Percentiles rank a stretch among this genome's conserved stretches.
Evolutionary conservation across 1,284 basidiomycete species (phyloP).

Genomic region (Pseudozyma thailandica): DNA sequence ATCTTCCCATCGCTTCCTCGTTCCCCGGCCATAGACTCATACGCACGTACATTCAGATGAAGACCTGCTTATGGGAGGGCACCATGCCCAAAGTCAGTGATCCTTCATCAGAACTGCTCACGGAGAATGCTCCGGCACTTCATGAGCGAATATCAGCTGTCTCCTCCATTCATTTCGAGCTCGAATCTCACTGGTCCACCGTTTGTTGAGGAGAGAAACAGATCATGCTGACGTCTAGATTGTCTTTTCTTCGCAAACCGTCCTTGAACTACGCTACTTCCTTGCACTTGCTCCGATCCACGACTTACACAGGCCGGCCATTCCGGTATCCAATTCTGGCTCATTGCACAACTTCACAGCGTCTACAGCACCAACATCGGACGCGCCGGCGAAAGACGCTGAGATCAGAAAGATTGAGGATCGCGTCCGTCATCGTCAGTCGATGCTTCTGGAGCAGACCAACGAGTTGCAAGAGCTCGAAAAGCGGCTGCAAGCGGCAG

Average conservation of each 20-base stretch:
- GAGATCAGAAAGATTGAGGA: constrained; percentile 49
- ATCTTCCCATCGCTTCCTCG: constrained; percentile 14
- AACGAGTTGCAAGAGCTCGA: constrained; percentile 61
- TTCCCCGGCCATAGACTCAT: not conserved
- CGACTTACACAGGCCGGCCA: constrained; percentile 17
- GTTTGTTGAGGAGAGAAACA: not conserved
- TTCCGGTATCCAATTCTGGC: constrained; percentile 37
- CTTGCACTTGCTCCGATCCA: not conserved
- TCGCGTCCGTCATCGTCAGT: constrained; percentile 54
- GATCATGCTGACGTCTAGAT: constrained; percentile 1
- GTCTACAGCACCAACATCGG: constrained; percentile 11
- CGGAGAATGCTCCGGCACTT: constrained; percentile 35
- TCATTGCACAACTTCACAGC: constrained; percentile 19
- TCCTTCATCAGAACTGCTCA: constrained; percentile 27
- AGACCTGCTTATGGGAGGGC: not conserved
- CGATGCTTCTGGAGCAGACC: constrained; percentile 51
- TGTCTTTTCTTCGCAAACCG: not conserved
- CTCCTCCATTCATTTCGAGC: not conserved
- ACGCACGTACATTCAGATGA: not conserved
- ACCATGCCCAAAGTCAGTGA: not conserved
- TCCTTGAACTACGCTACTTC: not conserved
- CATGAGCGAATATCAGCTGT: constrained; percentile 36
- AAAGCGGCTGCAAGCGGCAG: constrained; percentile 56
- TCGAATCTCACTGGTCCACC: not conserved
- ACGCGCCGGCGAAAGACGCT: constrained; percentile 5